Evolutionary conservation across 2,329 filamentous ascomycete species (phyloP).

Genomic region (Colletotrichum horii): DNA sequence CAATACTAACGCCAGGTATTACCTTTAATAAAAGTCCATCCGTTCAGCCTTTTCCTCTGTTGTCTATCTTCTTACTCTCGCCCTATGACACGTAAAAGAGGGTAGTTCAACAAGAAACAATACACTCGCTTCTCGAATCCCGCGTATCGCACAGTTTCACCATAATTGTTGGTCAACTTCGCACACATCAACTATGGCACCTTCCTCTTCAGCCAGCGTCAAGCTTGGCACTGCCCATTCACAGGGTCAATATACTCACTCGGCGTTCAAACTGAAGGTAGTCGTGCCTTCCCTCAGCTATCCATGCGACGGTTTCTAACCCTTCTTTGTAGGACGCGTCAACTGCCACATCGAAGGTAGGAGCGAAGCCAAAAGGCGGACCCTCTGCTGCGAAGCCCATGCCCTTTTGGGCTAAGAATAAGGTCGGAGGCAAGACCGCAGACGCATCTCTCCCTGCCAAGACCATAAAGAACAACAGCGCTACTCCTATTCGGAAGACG

Average conservation of each 20-base stretch:
- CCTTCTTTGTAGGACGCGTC: not conserved
- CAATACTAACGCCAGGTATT: rapidly evolving
- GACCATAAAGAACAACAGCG: not conserved
- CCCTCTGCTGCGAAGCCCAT: not conserved
- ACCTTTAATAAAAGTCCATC: not conserved
- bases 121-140: not conserved
- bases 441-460: not conserved
- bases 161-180: not conserved
- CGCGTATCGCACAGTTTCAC: not conserved
- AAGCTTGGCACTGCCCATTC: not conserved
- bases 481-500: not conserved
- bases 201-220: not conserved
- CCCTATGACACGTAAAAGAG: not conserved
- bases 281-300: not conserved
- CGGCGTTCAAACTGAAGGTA: not conserved
- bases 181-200: not conserved
- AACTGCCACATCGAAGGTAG: not conserved
- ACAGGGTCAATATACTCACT: not conserved
- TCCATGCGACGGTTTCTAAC: rapidly evolving
- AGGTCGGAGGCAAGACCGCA: not conserved
- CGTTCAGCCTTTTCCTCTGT: rapidly evolving
- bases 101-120: not conserved
- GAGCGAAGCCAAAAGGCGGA: not conserved
- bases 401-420: not conserved
- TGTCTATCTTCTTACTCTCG: not conserved